Conservation (phyloP, 2,329 filamentous ascomycete species). For the Cordyceps pruinosa region DNA sequence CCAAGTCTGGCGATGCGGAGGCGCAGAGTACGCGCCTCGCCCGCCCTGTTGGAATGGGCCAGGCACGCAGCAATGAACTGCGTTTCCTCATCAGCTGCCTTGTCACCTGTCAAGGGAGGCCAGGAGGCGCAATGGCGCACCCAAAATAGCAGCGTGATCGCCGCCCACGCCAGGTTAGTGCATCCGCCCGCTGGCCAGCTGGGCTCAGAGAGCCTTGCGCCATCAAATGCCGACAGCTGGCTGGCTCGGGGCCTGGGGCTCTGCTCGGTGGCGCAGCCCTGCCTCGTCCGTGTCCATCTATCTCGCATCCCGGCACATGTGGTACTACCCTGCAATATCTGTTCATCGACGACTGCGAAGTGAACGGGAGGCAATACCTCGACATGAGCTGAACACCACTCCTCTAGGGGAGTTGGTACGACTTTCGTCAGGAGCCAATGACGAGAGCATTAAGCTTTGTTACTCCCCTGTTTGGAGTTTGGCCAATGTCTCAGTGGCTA, state of each 20-base stretch:
- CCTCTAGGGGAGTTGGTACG: no score
- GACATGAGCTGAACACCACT: no score
- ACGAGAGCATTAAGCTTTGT: background rate
- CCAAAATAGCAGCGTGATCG: background rate
- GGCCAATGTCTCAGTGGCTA: background rate
- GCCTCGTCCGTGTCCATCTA: background rate
- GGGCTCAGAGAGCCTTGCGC: background rate
- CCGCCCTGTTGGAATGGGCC: no score
- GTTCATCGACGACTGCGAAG: no score
- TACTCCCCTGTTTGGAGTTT: background rate
- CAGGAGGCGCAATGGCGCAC: background rate
- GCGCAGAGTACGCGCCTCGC: no score
- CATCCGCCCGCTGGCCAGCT: background rate
- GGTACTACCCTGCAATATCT: background rate
- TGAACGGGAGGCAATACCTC: no score
- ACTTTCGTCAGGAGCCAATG: background rate
- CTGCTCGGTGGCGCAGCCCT: background rate
- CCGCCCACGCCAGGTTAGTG: background rate
- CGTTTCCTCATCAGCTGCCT: no score
- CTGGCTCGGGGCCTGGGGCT: background rate
- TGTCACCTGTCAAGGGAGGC: no score
- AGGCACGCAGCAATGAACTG: no score
- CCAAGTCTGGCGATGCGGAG: no score
- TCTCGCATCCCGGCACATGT: background rate
- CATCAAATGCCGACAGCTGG: background rate